phyloP scores from a whole-genome alignment of 352 stramenopile genomes.

The Stramenopiles sp. region DNA sequence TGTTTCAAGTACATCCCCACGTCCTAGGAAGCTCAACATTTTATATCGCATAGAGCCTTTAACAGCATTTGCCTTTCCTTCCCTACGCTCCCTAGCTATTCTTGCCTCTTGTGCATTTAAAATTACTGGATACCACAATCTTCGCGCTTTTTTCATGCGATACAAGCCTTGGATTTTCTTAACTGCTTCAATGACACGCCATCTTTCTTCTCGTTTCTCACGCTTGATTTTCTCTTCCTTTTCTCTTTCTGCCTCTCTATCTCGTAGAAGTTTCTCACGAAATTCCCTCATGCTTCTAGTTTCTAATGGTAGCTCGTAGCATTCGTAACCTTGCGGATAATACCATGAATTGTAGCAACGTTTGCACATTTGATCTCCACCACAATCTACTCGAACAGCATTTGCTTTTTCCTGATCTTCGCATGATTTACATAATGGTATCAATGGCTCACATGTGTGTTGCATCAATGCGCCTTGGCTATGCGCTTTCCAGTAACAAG shows the following conservation, averaged over 20 bases:
- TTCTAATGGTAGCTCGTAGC: not conserved
- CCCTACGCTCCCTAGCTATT: not conserved
- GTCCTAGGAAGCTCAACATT: not conserved
- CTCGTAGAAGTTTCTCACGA: not conserved
- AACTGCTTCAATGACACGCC: not conserved
- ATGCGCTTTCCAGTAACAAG: constrained; percentile 16
- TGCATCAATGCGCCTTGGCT: constrained; percentile 12
- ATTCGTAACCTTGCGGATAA: not conserved
- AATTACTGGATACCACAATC: constrained; percentile 2
- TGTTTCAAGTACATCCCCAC: not conserved
- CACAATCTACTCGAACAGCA: not conserved
- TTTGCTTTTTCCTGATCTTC: not conserved
- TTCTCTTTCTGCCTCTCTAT: not conserved
- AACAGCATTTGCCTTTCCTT: not conserved
- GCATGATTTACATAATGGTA: constrained; percentile 14
- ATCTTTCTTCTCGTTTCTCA: not conserved
- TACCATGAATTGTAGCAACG: not conserved
- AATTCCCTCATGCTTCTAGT: not conserved
- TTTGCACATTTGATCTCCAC: not conserved
- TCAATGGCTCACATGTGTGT: constrained; percentile 15
- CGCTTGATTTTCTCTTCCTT: not conserved
- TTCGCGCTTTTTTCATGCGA: not conserved
- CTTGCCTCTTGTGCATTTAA: not conserved
- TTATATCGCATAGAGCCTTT: not conserved
- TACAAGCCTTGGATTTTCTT: constrained; percentile 3